Base-by-base conservation (phyloP, 75 land plant species). In the Adiantum capillusveneris region DNA sequence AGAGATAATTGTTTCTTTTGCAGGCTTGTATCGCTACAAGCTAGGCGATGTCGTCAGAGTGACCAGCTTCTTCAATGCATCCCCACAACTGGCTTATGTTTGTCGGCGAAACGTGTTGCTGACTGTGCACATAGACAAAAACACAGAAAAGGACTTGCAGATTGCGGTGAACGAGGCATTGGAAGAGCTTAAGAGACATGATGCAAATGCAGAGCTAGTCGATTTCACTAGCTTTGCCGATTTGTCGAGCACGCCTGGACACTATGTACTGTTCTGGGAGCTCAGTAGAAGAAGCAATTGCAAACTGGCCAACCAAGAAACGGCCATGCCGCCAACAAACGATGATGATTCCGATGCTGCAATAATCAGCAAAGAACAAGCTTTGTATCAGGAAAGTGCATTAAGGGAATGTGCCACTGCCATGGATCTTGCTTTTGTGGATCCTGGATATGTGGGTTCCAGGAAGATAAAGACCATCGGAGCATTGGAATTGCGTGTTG, bases 161-260 rank as follows among this genome's bases (percentile, higher is more conserved):
- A 34, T 71, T 46, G 73, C 81, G 6, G 83, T 90, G 17, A 9
- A 41, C 43, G 83, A 82, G 22, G 71, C 50, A 22, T 81, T 80
- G 3, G n/a, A n/a, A n/a, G n/a, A n/a, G n/a, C n/a, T n/a, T n/a
- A n/a, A n/a, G n/a, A n/a, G n/a, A n/a, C n/a, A 43, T 1, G 79
- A 77, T 9, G 20, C 51, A 20, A 73, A 79, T 41, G 57, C 70
- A 37, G 88, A 87, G 36, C 58, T 90, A 1, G 66, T 77, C 0
- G 96, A 90, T 57, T 90, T 80, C 79, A 81, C 88, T 0, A 87
- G 96, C 77, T 44, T 74, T 64, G 87, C 80, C 0, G 82, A 86
- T 64, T 60, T 67, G 5, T 14, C 70, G 0, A 69, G 73, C 1
- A 72, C 73, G 0, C 87, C 91, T 0, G 85, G 80, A 0, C 85